Evolutionary conservation across 139 green algal genomes (phyloP).

Genomic region (Asterochloris sp.): DNA sequence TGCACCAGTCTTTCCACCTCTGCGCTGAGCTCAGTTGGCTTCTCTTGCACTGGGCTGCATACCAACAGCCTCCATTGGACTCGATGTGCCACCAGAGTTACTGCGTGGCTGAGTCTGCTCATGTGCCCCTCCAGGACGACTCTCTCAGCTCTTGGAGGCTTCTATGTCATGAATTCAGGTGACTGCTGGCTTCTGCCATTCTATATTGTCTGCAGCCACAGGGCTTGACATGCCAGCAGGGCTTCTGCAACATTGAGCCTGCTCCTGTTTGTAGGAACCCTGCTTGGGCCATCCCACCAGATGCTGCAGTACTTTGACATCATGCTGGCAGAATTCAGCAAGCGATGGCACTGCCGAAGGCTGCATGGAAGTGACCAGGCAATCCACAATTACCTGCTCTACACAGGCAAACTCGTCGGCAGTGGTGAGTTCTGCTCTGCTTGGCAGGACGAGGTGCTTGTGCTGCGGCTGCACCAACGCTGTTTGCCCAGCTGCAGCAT

Average conservation of each 20-base stretch:
- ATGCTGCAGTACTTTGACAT: constrained; percentile 3
- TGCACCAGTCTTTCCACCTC: neutral
- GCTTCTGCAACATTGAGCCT: too few relatives aligned
- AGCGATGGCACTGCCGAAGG: constrained; percentile 3
- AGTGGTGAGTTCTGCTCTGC: neutral
- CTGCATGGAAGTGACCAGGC: constrained; percentile 12
- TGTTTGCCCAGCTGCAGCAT: too few relatives aligned
- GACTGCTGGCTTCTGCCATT: too few relatives aligned
- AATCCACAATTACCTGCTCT: constrained; percentile 13
- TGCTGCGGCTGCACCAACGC: too few relatives aligned
- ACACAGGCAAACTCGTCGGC: constrained; percentile 15
- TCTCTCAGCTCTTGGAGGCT: constrained; percentile 3
- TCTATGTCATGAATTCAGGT: constrained; percentile 12
- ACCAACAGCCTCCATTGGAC: neutral
- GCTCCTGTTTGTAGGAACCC: neutral
- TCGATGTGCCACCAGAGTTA: neutral
- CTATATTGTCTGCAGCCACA: too few relatives aligned
- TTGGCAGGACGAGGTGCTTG: too few relatives aligned
- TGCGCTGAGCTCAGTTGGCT: neutral
- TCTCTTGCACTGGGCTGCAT: neutral
- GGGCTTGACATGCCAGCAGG: too few relatives aligned
- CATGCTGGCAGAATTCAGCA: constrained; percentile 4
- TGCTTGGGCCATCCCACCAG: neutral
- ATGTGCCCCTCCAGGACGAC: neutral
- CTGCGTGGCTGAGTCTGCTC: neutral